phyloP scores from a whole-genome alignment of 257 asterid species.

The Lycium ferocissimum region DNA sequence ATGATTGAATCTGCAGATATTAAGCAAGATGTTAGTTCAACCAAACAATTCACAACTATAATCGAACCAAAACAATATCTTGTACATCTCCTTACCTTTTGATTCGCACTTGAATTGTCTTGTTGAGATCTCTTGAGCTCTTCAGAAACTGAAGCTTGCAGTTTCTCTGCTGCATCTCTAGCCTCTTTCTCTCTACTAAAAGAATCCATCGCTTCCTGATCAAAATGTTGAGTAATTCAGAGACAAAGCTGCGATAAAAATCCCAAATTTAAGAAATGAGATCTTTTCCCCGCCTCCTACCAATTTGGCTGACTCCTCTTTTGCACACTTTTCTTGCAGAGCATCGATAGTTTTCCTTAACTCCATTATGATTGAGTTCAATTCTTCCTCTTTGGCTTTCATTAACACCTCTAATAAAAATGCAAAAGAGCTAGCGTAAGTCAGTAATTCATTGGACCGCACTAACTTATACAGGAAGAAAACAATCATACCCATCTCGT shows the following conservation, averaged over 20 bases:
- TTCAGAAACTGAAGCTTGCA: slow-evolving; percentile 71
- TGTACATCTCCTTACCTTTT: slow-evolving; percentile 55
- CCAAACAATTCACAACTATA: background rate
- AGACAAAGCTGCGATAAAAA: background rate
- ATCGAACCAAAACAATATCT: slow-evolving; percentile 22
- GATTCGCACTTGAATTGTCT: slow-evolving; percentile 62
- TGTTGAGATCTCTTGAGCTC: slow-evolving; percentile 76
- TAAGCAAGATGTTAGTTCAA: slow-evolving; percentile 4
- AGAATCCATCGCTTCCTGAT: slow-evolving; percentile 80
- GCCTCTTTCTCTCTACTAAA: slow-evolving; percentile 71
- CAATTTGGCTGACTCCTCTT: slow-evolving; percentile 75
- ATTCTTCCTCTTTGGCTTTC: slow-evolving; percentile 83
- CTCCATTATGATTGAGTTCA: slow-evolving; percentile 76
- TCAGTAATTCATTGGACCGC: background rate
- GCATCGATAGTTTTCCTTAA: slow-evolving; percentile 69
- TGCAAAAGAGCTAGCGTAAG: slow-evolving; percentile 5
- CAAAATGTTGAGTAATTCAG: slow-evolving; percentile 25
- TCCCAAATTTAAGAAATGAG: slow-evolving; percentile 15
- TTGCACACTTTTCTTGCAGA: slow-evolving; percentile 67
- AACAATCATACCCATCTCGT: slow-evolving; percentile 56
- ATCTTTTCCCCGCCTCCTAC: slow-evolving; percentile 45
- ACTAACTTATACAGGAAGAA: slow-evolving; percentile 19
- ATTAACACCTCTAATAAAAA: slow-evolving; percentile 59
- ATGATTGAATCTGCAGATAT: slow-evolving; percentile 73
- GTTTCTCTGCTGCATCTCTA: slow-evolving; percentile 69